Conservation (phyloP, 768 basidiomycete species). For the Postia placenta region DNA sequence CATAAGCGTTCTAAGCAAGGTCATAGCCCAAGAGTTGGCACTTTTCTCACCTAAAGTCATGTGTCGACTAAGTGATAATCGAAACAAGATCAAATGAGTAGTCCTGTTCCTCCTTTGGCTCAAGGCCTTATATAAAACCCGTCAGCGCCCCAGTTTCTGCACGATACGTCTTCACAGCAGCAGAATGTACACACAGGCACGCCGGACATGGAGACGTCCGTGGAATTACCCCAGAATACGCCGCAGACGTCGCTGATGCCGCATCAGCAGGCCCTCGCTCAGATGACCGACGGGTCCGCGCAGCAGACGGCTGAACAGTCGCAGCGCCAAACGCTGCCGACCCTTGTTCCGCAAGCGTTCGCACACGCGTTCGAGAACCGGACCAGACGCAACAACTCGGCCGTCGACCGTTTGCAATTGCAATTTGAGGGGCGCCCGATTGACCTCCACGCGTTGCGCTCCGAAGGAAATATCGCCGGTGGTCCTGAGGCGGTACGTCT, state of each 20-base stretch:
- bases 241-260: conserved; percentile 7
- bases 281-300: background rate
- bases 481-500: conserved; percentile 41
- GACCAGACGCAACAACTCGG: conserved; percentile 34
- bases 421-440: conserved; percentile 48
- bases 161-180: conserved; percentile 7
- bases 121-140: too few species aligned
- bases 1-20: too few species aligned
- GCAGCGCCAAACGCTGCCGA: conserved; percentile 15
- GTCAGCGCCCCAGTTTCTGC: too few species aligned
- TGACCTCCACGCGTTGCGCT: conserved; percentile 56
- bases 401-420: conserved; percentile 35
- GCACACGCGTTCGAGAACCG: conserved; percentile 5
- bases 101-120: too few species aligned
- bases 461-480: conserved; percentile 52
- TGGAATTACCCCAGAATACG: conserved; percentile 5
- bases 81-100: too few species aligned
- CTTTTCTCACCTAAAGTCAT: too few species aligned
- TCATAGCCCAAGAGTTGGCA: too few species aligned
- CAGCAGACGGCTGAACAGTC: background rate
- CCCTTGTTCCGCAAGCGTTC: background rate
- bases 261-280: conserved; percentile 1
- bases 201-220: conserved; percentile 8
- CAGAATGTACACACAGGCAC: conserved; percentile 8
- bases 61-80: too few species aligned